Evolutionary conservation across 495 filamentous ascomycete genomes (phyloP).

Genomic region (Tuber calosporum): DNA sequence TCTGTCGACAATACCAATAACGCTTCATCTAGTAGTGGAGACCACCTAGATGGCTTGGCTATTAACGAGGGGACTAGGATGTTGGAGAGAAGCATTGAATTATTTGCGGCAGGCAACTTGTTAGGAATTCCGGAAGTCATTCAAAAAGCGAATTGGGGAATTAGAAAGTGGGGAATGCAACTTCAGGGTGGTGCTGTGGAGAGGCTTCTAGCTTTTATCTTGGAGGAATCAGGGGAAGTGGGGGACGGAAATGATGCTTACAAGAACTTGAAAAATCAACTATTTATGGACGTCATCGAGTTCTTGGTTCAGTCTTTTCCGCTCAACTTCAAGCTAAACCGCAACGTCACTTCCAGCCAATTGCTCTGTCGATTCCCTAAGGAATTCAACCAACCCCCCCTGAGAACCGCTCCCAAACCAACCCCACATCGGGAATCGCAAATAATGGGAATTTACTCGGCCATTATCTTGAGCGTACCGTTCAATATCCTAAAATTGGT

Average conservation of each 20-base stretch:
- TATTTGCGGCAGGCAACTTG: constrained; percentile 32
- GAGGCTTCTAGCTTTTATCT: constrained; percentile 32
- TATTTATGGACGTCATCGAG: constrained; percentile 32
- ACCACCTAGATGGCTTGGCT: background rate
- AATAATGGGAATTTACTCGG: constrained; percentile 26
- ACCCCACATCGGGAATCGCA: background rate
- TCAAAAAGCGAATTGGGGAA: constrained; percentile 26
- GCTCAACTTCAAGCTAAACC: constrained; percentile 33
- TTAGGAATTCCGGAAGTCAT: constrained; percentile 35
- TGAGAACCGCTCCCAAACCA: background rate
- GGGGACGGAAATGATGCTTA: constrained; percentile 13
- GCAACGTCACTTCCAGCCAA: constrained; percentile 31
- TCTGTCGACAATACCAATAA: constrained; percentile 3
- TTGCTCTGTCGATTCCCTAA: constrained; percentile 26
- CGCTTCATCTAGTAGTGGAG: background rate
- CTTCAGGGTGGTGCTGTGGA: constrained; percentile 35
- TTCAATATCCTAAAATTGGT: constrained; percentile 32
- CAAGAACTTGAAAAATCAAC: constrained; percentile 20
- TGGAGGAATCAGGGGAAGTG: constrained; percentile 18
- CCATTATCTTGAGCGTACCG: constrained; percentile 34
- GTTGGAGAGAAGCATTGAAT: constrained; percentile 34
- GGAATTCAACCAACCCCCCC: constrained; percentile 13
- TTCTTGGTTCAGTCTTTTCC: constrained; percentile 33
- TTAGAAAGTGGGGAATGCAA: constrained; percentile 35
- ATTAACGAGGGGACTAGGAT: constrained; percentile 27